Base-by-base conservation (phyloP, 1,284 basidiomycete genomes). In the Moesziomyces sp. region DNA sequence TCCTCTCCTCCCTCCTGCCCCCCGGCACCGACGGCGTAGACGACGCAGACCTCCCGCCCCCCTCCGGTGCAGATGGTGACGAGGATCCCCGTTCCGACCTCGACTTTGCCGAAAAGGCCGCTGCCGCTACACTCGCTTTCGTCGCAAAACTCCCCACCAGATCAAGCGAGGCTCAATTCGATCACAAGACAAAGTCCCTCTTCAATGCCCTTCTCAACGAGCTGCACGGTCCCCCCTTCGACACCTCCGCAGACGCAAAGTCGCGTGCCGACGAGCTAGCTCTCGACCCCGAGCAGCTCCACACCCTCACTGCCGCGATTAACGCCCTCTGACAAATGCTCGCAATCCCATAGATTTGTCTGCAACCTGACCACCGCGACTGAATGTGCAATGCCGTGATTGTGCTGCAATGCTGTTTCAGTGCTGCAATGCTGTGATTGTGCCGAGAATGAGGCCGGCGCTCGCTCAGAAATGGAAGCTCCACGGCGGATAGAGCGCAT, bases 71-170 rank as follows among this genome's bases (percentile, higher is more conserved):
- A 3, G 89, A 92, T 71, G 93, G 91, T 7, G 91, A 92, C 75
- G 5, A 56, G 11, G 73, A 80, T 83, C 85, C 46, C 34, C 89
- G 89, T 23, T 86, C 86, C 8, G 94, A 97, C 83, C 79, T 86
- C 5, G 92, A 95, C 77, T 92, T 91, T 64, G 89, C 91, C 80
- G 93, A 95, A 85, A 94, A 94, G 82, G 86, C 90, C 0, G 80
- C 92, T 18, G 87, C 89, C 86, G 90, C 85, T 52, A 84, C 88
- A 13, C 11, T 75, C 40, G 66, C 75, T 14, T 81, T 84, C n/a
- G 82, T 65, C 18, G 42, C 54, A 18, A 66, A 71, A 47, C 48
- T 63, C 8, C 49, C 57, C 18, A 2, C 42, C 7, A 2, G 40
- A 0, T 0, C 28, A 19, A 13, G 5, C 11, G 7, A 24, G 3